Evolutionary conservation across 129 eudicot genomes (phyloP).

Genomic region (Flaveria robusta): DNA sequence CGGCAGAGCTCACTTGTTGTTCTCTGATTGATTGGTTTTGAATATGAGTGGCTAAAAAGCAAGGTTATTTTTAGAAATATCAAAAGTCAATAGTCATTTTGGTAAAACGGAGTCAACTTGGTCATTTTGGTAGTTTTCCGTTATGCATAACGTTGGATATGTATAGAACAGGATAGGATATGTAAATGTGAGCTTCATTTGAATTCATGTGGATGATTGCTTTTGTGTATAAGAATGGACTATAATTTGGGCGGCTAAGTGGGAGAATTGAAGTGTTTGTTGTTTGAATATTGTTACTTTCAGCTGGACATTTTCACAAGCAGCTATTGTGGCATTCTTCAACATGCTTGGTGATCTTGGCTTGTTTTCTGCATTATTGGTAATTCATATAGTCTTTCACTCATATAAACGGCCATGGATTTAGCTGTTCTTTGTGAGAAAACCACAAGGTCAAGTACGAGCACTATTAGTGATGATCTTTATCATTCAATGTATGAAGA

Average conservation of each 20-base stretch:
- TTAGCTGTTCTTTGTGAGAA: neutral
- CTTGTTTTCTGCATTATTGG: constrained; percentile 37
- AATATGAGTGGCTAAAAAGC: too few relatives aligned
- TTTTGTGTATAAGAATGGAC: neutral
- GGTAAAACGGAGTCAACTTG: too few relatives aligned
- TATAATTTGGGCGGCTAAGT: neutral
- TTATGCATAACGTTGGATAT: neutral
- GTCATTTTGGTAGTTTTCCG: too few relatives aligned
- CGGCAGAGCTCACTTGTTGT: too few relatives aligned
- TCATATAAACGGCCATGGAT: neutral
- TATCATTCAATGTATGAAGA: neutral
- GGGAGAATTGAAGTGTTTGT: too few relatives aligned
- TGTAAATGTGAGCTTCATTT: neutral
- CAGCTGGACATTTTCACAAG: constrained; percentile 45
- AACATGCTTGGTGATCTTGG: constrained; percentile 49
- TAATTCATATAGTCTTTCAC: constrained; percentile 25
- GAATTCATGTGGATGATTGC: neutral
- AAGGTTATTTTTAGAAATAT: too few relatives aligned
- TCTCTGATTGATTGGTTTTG: too few relatives aligned
- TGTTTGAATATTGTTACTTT: constrained; percentile 19
- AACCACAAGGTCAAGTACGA: neutral
- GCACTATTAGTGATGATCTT: neutral
- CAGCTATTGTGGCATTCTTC: constrained; percentile 48
- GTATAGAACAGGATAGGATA: constrained; percentile 4
- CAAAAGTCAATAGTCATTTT: too few relatives aligned